A percentile compares a stretch with the other conserved stretches of the same genome.
Evolutionary conservation across 2,329 filamentous ascomycete genomes (phyloP).

Genomic region (Botrytis elliptica): DNA sequence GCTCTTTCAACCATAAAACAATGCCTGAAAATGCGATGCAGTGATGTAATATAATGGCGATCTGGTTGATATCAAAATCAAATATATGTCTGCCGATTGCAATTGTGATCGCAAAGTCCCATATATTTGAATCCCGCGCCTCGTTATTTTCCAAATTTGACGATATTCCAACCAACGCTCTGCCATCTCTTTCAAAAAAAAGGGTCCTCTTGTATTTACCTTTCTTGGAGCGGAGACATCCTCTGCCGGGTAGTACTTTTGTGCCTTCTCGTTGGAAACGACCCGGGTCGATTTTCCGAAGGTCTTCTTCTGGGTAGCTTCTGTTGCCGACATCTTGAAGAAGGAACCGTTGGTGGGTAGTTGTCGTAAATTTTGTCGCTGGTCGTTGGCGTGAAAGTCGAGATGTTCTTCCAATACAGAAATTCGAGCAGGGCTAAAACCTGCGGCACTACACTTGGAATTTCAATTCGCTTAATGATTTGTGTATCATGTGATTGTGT

Average conservation of each 20-base stretch:
- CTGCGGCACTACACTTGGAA: slow-evolving; percentile 18
- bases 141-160: slow-evolving; percentile 21
- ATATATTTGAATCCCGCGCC: slow-evolving; percentile 14
- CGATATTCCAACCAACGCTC: slow-evolving; percentile 17
- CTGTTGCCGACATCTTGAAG: slow-evolving; percentile 62
- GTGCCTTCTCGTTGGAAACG: slow-evolving; percentile 89
- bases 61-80: background rate
- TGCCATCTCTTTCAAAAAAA: slow-evolving; percentile 43
- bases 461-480: slow-evolving; percentile 22
- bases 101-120: slow-evolving; percentile 30
- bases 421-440: slow-evolving; percentile 21
- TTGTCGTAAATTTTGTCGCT: slow-evolving; percentile 28
- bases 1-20: background rate
- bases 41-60: background rate
- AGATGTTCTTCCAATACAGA: slow-evolving; percentile 20
- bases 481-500: slow-evolving; percentile 19
- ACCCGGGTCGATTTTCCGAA: slow-evolving; percentile 96
- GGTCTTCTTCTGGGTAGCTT: slow-evolving; percentile 66
- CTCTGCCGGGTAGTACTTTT: slow-evolving; percentile 98
- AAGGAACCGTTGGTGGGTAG: slow-evolving; percentile 34
- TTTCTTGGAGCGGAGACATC: slow-evolving; percentile 87
- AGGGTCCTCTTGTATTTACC: slow-evolving; percentile 54
- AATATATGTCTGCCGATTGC: slow-evolving; percentile 10
- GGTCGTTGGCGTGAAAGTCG: slow-evolving; percentile 22
- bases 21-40: background rate